Evolutionary conservation across 441 rosid genomes (phyloP).

Genomic region (Arabidopsis hybrid): DNA sequence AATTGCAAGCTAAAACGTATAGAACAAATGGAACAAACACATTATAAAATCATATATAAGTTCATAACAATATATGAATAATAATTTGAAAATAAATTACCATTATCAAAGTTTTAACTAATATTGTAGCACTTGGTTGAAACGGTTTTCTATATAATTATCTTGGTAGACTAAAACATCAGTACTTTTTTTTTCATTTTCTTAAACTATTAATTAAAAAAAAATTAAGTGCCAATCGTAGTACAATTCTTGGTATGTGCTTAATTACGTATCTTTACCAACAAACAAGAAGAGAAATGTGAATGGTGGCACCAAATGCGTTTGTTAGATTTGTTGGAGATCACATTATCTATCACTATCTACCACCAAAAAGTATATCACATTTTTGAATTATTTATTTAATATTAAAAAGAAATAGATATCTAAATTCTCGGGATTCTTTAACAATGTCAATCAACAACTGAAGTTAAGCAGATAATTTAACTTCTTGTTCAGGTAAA

Average conservation of each 20-base stretch:
- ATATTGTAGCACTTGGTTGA: background rate
- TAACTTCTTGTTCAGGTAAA: conserved; percentile 30
- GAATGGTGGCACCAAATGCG: conserved; percentile 33
- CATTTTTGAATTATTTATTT: conserved; percentile 4
- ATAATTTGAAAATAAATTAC: background rate
- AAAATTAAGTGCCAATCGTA: background rate
- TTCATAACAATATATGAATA: background rate
- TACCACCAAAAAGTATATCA: conserved; percentile 24
- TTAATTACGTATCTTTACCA: conserved; percentile 16
- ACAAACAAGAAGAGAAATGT: conserved; percentile 20
- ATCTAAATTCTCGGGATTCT: conserved; percentile 24
- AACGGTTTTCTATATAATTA: background rate
- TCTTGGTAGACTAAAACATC: background rate
- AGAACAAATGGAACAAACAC: background rate
- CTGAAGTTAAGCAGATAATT: conserved; percentile 27
- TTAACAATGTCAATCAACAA: conserved; percentile 7
- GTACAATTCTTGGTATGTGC: background rate
- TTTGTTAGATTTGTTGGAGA: conserved; percentile 28
- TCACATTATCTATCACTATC: conserved; percentile 36
- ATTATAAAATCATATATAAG: background rate
- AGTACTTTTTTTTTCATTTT: background rate
- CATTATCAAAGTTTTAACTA: background rate
- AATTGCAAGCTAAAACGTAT: background rate
- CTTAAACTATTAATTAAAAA: background rate
- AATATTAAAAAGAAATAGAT: background rate